Evolutionary conservation across 2,329 filamentous ascomycete genomes (phyloP).

Genomic region (Lachnellula cervina): DNA sequence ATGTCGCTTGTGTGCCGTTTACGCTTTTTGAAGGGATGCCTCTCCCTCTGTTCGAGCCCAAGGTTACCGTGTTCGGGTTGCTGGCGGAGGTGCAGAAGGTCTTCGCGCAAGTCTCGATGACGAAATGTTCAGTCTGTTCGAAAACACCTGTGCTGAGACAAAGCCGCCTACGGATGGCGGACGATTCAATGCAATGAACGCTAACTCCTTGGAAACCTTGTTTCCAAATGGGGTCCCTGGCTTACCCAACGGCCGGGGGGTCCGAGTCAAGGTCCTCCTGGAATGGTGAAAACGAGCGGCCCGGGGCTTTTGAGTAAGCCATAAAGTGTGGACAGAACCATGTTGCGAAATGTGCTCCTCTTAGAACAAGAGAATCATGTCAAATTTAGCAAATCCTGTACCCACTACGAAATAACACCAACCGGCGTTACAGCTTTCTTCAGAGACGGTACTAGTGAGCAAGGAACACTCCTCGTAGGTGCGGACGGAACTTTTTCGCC

Average conservation of each 20-base stretch:
- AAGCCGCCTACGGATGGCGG: conserved; percentile 5
- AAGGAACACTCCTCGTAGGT: conserved; percentile 35
- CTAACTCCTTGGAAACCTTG: background rate
- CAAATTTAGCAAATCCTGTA: conserved; percentile 31
- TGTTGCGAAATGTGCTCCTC: conserved; percentile 32
- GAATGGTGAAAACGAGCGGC: background rate
- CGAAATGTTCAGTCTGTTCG: conserved; percentile 17
- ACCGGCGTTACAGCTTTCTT: conserved; percentile 30
- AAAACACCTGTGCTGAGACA: conserved; percentile 18
- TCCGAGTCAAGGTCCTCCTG: background rate
- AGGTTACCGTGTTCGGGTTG: conserved; percentile 36
- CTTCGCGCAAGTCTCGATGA: conserved; percentile 11
- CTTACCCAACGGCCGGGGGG: background rate
- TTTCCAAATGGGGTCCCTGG: background rate
- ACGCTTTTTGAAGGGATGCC: conserved; percentile 52
- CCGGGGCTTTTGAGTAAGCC: conserved; percentile 5
- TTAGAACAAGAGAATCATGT: conserved; percentile 29
- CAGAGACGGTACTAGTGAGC: conserved; percentile 30
- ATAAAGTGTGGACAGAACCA: conserved; percentile 31
- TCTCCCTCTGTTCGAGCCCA: conserved; percentile 42
- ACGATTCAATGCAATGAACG: conserved; percentile 13
- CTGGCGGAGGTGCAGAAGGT: conserved; percentile 21
- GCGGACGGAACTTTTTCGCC: conserved; percentile 36
- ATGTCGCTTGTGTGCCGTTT: too few relatives aligned
- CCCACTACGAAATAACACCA: conserved; percentile 13